Conservation (phyloP, 352 stramenopile genomes). For the Globisporangium irregulare region DNA sequence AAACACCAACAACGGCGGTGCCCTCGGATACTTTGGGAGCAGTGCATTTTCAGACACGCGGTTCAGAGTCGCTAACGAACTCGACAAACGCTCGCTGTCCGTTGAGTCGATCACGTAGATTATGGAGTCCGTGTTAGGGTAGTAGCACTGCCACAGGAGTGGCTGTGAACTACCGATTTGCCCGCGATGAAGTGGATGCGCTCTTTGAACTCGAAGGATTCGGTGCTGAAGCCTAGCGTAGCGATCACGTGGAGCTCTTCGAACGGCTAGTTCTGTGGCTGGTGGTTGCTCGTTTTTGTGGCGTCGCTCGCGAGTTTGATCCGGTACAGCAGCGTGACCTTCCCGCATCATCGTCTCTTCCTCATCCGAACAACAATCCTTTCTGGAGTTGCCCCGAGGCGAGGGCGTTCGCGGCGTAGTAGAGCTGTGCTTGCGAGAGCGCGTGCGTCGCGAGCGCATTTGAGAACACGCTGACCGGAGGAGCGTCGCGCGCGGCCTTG, state of each 20-base stretch:
- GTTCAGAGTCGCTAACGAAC: conserved; percentile 21
- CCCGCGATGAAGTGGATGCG: conserved; percentile 14
- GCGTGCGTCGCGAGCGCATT: background rate
- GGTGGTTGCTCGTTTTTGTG: background rate
- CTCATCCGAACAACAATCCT: background rate
- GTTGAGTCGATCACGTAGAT: conserved; percentile 30
- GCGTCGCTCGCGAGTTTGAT: conserved; percentile 17
- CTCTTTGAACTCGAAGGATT: conserved; percentile 15
- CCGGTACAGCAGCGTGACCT: conserved; percentile 31
- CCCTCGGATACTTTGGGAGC: too few relatives aligned
- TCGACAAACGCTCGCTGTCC: conserved; percentile 22
- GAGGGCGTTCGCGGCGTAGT: background rate
- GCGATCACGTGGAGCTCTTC: conserved; percentile 13
- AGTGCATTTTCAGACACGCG: conserved; percentile 14
- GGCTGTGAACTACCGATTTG: conserved; percentile 24
- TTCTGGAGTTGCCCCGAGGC: background rate
- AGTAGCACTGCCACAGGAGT: conserved; percentile 26
- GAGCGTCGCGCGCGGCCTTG: background rate
- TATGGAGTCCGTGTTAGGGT: conserved; percentile 27
- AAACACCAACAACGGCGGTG: background rate
- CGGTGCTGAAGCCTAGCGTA: conserved; percentile 30
- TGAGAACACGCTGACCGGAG: background rate
- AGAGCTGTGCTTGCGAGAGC: background rate
- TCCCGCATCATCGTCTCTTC: conserved; percentile 11
- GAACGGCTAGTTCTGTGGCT: background rate